These are phyloP conservation scores for Gloeostereum incarnatum DNA, from an alignment of 768 basidiomycete species.

Conservation along the genomic window DNA sequence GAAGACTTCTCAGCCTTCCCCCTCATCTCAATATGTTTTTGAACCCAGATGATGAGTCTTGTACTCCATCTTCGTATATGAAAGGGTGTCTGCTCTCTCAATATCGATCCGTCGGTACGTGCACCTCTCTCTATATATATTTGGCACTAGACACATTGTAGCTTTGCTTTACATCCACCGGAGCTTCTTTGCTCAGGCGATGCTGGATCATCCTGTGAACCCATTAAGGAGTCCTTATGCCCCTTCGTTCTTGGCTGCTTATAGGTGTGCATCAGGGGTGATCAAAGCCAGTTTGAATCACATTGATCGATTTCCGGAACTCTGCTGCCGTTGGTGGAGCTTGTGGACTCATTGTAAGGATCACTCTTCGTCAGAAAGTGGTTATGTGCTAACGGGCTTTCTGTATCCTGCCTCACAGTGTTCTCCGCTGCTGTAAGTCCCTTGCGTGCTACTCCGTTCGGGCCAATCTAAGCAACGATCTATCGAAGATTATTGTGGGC, in stretches of 20 bases:
- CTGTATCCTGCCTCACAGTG: slow-evolving; percentile 16
- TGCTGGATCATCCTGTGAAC: slow-evolving; percentile 60
- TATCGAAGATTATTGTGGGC: slow-evolving; percentile 52
- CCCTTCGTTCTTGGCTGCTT: slow-evolving; percentile 64
- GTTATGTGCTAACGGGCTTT: slow-evolving; percentile 1
- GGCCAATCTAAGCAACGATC: background rate
- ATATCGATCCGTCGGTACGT: slow-evolving; percentile 43
- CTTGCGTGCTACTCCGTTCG: background rate
- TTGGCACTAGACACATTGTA: slow-evolving; percentile 13
- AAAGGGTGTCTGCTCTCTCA: slow-evolving; percentile 43
- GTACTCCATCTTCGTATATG: slow-evolving; percentile 44
- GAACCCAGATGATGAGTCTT: slow-evolving; percentile 32
- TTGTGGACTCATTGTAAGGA: slow-evolving; percentile 51
- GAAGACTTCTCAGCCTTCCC: too few relatives aligned
- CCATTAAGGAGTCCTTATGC: slow-evolving; percentile 65
- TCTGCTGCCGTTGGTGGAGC: slow-evolving; percentile 55
- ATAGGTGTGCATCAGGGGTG: slow-evolving; percentile 60
- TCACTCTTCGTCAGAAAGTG: slow-evolving; percentile 14
- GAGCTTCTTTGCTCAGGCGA: slow-evolving; percentile 64
- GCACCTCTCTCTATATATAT: background rate
- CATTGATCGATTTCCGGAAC: slow-evolving; percentile 48
- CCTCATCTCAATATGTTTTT: slow-evolving; percentile 42
- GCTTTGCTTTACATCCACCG: slow-evolving; percentile 60
- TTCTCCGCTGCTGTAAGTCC: slow-evolving; percentile 37
- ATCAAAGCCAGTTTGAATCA: slow-evolving; percentile 46